Evolutionary conservation across 139 green algal genomes (phyloP), one percentile per base, ranked within the genome.

Genomic region (Volvox africanus): DNA sequence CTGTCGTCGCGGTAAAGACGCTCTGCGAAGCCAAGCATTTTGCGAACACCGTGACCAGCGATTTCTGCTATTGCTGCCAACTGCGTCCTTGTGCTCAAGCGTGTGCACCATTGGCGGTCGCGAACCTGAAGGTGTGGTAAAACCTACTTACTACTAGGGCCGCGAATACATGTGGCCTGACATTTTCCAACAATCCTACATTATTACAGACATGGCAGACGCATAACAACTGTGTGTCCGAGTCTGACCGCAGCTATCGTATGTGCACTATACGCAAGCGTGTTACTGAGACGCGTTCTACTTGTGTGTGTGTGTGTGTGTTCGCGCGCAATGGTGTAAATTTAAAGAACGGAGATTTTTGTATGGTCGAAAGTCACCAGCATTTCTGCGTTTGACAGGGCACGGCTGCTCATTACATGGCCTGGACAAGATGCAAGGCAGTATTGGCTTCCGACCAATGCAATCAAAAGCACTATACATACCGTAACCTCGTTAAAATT

Each of bases 111-210:
- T 84, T 84, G 36, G 32, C 36, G 36, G 21, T 44, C 19, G 78
- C 14, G 36, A 65, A 22, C 78, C 78, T 84, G 17, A 65, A 35
- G 36, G 28, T 33, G 75, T 30, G 44, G 28, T 84, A 84, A 84
- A 84, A 84, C 78, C 78, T 84, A 84, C 78, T 84, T 84, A 32
- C 33, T 81, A 55, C 75, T 35, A 79, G 71, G 71, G 71, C 71
- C 71, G 28, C 22, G 28, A 30, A 79, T 16, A 30, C 28, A 30
- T 32, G 22, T 32, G 26, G 28, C 28, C 24, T 33, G 26, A 32
- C 71, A 79, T 79, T 79, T 79, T 79, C 32, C 71, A 35, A 32
- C 32, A 55, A 36, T 18, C 28, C 22, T 79, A 79, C 14, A 79
- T 77, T 16, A 33, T 1, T 30, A 79, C 1, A 35, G 2, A 32